Evolutionary conservation across 2,329 filamentous ascomycete species (phyloP).

Genomic region (Neoarthrinium moseri): DNA sequence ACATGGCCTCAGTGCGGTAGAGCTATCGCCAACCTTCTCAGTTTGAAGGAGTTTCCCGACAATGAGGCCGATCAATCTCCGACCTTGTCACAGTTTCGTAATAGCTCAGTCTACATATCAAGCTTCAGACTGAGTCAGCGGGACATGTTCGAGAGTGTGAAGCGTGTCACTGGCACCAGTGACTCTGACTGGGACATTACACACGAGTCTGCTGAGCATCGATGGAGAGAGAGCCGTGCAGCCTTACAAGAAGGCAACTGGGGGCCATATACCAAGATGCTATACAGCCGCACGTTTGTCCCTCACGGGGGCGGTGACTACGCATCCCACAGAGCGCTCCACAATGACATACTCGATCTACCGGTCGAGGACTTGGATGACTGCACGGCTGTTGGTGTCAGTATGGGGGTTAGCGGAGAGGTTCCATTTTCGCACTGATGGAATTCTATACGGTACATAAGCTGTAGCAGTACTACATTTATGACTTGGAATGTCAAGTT

Average conservation of each 20-base stretch:
- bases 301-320: slow-evolving; percentile 37
- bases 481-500: too few relatives aligned
- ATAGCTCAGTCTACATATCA: slow-evolving; percentile 49
- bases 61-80: slow-evolving; percentile 25
- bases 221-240: slow-evolving; percentile 46
- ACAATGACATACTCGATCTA: slow-evolving; percentile 56
- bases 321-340: slow-evolving; percentile 36
- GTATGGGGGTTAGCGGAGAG: too few relatives aligned
- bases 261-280: slow-evolving; percentile 43
- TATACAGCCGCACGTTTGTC: slow-evolving; percentile 59
- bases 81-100: slow-evolving; percentile 42
- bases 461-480: too few relatives aligned
- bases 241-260: slow-evolving; percentile 40
- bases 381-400: too few relatives aligned
- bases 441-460: too few relatives aligned
- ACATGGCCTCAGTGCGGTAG: slow-evolving; percentile 35
- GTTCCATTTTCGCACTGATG: too few relatives aligned
- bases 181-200: slow-evolving; percentile 61
- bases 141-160: slow-evolving; percentile 62
- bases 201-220: slow-evolving; percentile 42
- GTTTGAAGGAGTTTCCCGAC: slow-evolving; percentile 41
- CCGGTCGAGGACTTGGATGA: slow-evolving; percentile 60
- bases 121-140: slow-evolving; percentile 60
- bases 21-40: slow-evolving; percentile 51
- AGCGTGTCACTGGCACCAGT: slow-evolving; percentile 55